phyloP scores from a whole-genome alignment of 129 eudicot species.

The Smallanthus sonchifolius region DNA sequence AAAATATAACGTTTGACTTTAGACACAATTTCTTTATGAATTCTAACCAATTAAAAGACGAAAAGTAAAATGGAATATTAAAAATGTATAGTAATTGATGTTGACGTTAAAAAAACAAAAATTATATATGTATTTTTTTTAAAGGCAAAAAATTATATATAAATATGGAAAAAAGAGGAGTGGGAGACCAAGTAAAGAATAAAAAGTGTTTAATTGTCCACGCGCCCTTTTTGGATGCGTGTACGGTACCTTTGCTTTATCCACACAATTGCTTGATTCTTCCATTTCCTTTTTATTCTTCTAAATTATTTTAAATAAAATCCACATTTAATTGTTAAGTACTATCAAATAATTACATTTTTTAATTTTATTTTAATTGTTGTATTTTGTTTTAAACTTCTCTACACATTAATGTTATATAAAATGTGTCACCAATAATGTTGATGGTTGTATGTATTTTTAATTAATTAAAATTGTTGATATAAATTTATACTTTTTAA shows the following conservation, averaged over 20 bases:
- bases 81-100: neutral
- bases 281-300: conserved; percentile 25
- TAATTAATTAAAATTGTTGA: no score
- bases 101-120: neutral
- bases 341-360: neutral
- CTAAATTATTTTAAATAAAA: neutral
- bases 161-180: neutral
- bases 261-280: conserved; percentile 26
- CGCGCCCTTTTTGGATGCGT: conserved; percentile 36
- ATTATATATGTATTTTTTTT: no score
- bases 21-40: no score
- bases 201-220: conserved; percentile 10
- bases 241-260: conserved; percentile 42
- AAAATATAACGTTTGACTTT: no score
- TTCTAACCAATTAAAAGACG: neutral
- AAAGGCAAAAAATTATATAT: no score
- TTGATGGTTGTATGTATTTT: no score
- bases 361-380: no score
- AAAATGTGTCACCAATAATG: no score
- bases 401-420: no score
- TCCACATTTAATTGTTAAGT: neutral
- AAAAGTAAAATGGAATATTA: neutral
- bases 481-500: no score
- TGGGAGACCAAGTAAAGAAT: conserved; percentile 32
- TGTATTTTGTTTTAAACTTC: no score